These are phyloP conservation scores for Debaryomycetaceae sp. DNA, from an alignment of 1,139 yeast genomes.

Conservation along the genomic window DNA sequence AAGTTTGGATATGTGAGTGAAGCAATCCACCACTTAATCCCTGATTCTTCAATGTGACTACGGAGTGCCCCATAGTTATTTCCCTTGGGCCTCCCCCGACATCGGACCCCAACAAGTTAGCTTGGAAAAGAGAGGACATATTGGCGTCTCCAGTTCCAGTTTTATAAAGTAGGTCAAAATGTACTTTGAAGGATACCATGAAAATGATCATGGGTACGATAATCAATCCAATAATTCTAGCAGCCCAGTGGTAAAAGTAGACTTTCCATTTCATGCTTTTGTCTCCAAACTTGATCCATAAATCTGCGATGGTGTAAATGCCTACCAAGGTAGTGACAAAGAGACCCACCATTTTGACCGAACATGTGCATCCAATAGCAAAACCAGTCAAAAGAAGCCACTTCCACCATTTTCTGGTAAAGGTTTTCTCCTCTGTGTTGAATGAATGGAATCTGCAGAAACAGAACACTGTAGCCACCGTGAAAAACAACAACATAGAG, in stretches of 20 bases:
- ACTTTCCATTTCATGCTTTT: conserved; percentile 45
- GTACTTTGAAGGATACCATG: conserved; percentile 65
- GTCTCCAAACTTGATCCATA: conserved; percentile 69
- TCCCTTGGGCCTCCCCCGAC: conserved; percentile 89
- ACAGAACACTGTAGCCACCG: conserved; percentile 76
- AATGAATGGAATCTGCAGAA: conserved; percentile 76
- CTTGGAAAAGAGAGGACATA: conserved; percentile 97
- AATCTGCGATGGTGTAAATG: conserved; percentile 68
- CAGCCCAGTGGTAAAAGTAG: conserved; percentile 60
- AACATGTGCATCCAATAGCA: conserved; percentile 70
- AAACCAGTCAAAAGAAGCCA: conserved; percentile 83
- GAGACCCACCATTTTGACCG: conserved; percentile 85
- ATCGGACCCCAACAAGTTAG: conserved; percentile 76
- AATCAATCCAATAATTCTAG: conserved; percentile 60
- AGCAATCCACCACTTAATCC: conserved; percentile 89
- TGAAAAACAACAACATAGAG: conserved; percentile 92
- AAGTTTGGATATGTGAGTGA: conserved; percentile 92
- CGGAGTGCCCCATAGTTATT: conserved; percentile 72
- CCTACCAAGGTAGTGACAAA: conserved; percentile 75
- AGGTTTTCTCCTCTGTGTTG: conserved; percentile 51
- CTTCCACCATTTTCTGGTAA: conserved; percentile 87
- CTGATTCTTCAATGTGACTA: conserved; percentile 80
- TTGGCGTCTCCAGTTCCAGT: conserved; percentile 94
- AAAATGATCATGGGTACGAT: conserved; percentile 61
- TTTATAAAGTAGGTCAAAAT: conserved; percentile 67